Conservation (phyloP, 2,329 filamentous ascomycete species). For the Nemania sp. region DNA sequence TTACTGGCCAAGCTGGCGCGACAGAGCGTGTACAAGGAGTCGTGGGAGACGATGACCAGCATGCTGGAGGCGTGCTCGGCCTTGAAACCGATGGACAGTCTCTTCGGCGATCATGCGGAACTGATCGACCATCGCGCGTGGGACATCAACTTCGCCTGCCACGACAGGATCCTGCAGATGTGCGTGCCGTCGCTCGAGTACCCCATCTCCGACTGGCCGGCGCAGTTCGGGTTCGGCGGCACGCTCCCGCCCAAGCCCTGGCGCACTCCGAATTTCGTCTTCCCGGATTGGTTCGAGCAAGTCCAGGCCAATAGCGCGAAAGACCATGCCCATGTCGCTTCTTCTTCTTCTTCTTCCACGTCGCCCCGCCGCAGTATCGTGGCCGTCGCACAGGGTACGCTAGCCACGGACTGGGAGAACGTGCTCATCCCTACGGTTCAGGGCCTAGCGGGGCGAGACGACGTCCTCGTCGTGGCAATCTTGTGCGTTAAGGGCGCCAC, state of each 20-base stretch:
- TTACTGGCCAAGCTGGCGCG: conserved; percentile 15
- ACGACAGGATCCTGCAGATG: conserved; percentile 44
- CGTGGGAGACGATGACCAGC: conserved; percentile 8
- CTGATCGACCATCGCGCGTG: conserved; percentile 17
- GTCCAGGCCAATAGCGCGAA: conserved; percentile 46
- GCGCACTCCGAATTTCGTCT: conserved; percentile 35
- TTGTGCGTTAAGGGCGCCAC: conserved; percentile 37
- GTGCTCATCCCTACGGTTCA: conserved; percentile 50
- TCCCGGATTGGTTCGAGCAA: conserved; percentile 47
- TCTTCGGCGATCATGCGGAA: conserved; percentile 18
- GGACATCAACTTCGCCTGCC: conserved; percentile 36
- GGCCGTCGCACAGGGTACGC: conserved; percentile 53
- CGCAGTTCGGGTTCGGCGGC: conserved; percentile 49
- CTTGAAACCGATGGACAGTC: conserved; percentile 11
- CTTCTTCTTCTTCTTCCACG: no score
- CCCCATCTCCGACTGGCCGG: conserved; percentile 41
- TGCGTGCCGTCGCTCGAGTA: conserved; percentile 47
- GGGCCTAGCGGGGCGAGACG: conserved; percentile 45
- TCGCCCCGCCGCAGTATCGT: conserved; percentile 47
- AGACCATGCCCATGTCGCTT: conserved; percentile 25
- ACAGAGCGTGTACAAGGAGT: conserved; percentile 12
- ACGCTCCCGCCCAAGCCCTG: conserved; percentile 41
- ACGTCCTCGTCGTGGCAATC: conserved; percentile 45
- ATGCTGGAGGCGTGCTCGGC: conserved; percentile 5
- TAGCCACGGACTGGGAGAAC: conserved; percentile 44